Percentiles rank a stretch among this genome's conserved stretches.
Evolutionary conservation across 2,329 filamentous ascomycete species (phyloP).

Genomic region (Cordyceps militaris): DNA sequence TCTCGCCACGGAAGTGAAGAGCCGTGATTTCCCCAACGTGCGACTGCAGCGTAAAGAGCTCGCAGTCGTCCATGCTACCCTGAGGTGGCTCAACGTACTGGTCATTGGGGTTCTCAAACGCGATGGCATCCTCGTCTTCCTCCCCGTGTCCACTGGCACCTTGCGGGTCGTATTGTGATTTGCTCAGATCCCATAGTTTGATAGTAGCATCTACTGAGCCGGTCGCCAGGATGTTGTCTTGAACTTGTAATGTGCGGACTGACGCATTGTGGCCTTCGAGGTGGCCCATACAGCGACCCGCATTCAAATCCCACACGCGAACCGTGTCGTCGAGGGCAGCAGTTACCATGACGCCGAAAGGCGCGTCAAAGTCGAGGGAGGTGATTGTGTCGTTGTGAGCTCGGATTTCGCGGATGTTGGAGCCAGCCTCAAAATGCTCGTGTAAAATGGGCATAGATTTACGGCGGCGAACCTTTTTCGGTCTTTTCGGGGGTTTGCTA

Average conservation of each 20-base stretch:
- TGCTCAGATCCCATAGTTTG: conserved; percentile 87
- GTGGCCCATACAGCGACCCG: conserved; percentile 82
- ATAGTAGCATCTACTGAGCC: conserved; percentile 94
- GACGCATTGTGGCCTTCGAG: conserved; percentile 94
- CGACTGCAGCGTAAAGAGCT: conserved; percentile 78
- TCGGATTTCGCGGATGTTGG: conserved; percentile 77
- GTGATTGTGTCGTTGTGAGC: conserved; percentile 86
- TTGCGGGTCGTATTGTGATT: conserved; percentile 73
- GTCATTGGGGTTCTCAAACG: conserved; percentile 65
- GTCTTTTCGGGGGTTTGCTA: conserved; percentile 41
- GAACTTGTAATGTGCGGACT: conserved; percentile 83
- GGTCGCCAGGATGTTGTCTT: conserved; percentile 91
- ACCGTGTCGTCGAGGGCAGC: conserved; percentile 90
- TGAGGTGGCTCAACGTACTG: conserved; percentile 61
- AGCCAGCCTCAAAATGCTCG: conserved; percentile 88
- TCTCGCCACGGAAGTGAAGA: conserved; percentile 81
- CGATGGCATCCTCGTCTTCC: conserved; percentile 60
- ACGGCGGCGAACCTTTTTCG: conserved; percentile 52
- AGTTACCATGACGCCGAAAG: conserved; percentile 91
- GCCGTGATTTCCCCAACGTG: conserved; percentile 95
- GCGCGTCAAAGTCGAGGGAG: conserved; percentile 91
- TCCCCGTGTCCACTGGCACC: conserved; percentile 53
- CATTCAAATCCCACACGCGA: conserved; percentile 92
- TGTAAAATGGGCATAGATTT: conserved; percentile 93
- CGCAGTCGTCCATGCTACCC: conserved; percentile 82